Conservation (phyloP, 352 stramenopile genomes). For the Pythium sukuiense region DNA sequence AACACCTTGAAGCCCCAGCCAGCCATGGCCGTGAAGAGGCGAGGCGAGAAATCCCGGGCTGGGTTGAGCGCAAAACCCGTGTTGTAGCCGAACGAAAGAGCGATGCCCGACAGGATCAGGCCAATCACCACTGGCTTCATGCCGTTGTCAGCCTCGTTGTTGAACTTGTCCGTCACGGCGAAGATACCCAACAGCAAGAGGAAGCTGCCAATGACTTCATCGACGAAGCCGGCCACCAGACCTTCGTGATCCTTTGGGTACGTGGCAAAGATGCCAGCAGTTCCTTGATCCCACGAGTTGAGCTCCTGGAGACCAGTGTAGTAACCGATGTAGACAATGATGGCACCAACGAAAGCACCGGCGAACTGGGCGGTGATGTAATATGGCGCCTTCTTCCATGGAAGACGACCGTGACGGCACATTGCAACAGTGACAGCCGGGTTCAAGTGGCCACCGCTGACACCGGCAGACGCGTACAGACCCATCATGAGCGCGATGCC, state of each 20-base stretch:
- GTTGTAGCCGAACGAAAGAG: constrained; percentile 66
- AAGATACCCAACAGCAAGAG: constrained; percentile 70
- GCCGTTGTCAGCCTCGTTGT: constrained; percentile 64
- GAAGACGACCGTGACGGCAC: constrained; percentile 54
- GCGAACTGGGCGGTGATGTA: constrained; percentile 65
- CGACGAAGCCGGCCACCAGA: constrained; percentile 55
- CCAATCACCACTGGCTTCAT: constrained; percentile 74
- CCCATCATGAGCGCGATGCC: constrained; percentile 74
- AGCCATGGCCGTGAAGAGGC: constrained; percentile 59
- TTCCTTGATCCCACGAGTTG: constrained; percentile 60
- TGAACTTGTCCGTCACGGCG: constrained; percentile 66
- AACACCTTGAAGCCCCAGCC: constrained; percentile 73
- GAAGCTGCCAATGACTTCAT: constrained; percentile 62
- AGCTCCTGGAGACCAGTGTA: constrained; percentile 55
- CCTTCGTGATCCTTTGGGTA: constrained; percentile 72
- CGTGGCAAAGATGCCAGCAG: constrained; percentile 69
- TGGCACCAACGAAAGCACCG: constrained; percentile 61
- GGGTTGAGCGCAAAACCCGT: constrained; percentile 77
- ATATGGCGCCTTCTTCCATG: constrained; percentile 64
- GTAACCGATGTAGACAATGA: constrained; percentile 70
- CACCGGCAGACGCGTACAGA: constrained; percentile 61
- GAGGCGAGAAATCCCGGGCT: constrained; percentile 65
- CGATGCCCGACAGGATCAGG: constrained; percentile 53
- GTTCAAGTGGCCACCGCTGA: constrained; percentile 72
- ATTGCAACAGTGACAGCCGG: constrained; percentile 68